Evolutionary conservation across 192 early-diverging fungal genomes (phyloP), one percentile per base, ranked within the genome.

Genomic region (Linderina pennispora): DNA sequence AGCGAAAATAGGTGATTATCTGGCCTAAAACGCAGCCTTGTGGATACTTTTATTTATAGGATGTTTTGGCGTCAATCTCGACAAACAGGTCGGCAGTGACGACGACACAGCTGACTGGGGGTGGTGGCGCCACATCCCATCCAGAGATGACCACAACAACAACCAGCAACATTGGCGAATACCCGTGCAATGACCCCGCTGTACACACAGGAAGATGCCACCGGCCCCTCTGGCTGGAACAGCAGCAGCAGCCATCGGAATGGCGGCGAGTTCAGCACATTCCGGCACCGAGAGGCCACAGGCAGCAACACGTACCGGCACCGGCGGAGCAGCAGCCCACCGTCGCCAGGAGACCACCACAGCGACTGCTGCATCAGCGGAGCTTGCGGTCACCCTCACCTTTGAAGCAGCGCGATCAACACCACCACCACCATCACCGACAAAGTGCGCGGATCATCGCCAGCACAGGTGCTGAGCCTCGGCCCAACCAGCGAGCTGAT

Each of bases 111-210:
- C 28, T 11, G 5, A 11, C 28, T 11, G 28, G 28, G 6, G 28
- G 6, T 31, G 6, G 5, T 5, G 28, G n/a, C n/a, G n/a, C n/a
- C n/a, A n/a, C n/a, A n/a, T n/a, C n/a, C n/a, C n/a, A n/a, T n/a
- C 32, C 63, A 53, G 23, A n/a, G n/a, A n/a, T n/a, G n/a, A n/a
- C n/a, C n/a, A n/a, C n/a, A n/a, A n/a, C n/a, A n/a, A n/a, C n/a
- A n/a, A n/a, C n/a, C n/a, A n/a, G n/a, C n/a, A n/a, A n/a, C n/a
- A n/a, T n/a, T n/a, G n/a, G n/a, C n/a, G n/a, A n/a, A n/a, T n/a
- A n/a, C 50, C 54, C 57, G 65, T 20, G 67, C 67, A 4, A 71
- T 71, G 47, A 71, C 67, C 21, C 67, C 67, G 45, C 47, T 59
- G 36, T 63, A 71, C 59, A 70, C 66, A 8, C 59, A 58, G 24